phyloP scores from a whole-genome alignment of 2,329 filamentous ascomycete genomes.

The Cercospora sp. region DNA sequence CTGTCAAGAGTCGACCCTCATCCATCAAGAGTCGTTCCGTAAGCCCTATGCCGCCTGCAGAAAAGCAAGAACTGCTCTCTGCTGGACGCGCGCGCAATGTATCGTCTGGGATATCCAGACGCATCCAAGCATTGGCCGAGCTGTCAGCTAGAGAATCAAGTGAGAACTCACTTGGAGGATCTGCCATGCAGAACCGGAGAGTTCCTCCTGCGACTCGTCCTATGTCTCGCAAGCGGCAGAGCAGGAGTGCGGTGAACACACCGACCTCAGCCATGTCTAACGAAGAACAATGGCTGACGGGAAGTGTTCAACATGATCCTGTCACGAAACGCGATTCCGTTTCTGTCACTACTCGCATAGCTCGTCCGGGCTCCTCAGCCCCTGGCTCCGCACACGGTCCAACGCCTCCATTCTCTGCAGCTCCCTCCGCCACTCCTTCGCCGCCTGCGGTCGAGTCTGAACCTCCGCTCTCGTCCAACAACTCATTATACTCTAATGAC shows the following conservation, averaged over 20 bases:
- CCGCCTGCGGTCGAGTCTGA: conserved; percentile 13
- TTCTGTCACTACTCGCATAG: conserved; percentile 83
- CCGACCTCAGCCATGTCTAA: conserved; percentile 20
- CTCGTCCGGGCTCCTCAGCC: conserved; percentile 57
- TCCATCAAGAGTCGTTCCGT: background rate
- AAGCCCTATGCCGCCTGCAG: conserved; percentile 14
- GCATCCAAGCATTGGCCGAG: conserved; percentile 90
- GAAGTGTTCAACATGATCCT: conserved; percentile 43
- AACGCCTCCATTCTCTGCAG: conserved; percentile 45
- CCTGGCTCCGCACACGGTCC: conserved; percentile 41
- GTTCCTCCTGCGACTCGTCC: conserved; percentile 24
- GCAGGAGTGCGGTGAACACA: conserved; percentile 22
- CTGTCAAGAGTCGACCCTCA: background rate
- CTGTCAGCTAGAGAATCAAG: conserved; percentile 45
- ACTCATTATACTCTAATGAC: conserved; percentile 25
- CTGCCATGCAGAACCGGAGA: conserved; percentile 19
- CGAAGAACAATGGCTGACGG: conserved; percentile 38
- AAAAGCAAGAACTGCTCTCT: conserved; percentile 37
- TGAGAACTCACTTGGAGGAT: conserved; percentile 18
- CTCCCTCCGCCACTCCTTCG: conserved; percentile 36
- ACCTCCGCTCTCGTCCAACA: conserved; percentile 23
- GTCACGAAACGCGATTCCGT: conserved; percentile 66
- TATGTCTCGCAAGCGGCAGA: conserved; percentile 26
- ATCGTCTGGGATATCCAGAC: conserved; percentile 86
- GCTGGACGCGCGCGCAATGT: conserved; percentile 66